Evolutionary conservation across 257 asterid species (phyloP).

Genomic region (Penstemon eatonii): DNA sequence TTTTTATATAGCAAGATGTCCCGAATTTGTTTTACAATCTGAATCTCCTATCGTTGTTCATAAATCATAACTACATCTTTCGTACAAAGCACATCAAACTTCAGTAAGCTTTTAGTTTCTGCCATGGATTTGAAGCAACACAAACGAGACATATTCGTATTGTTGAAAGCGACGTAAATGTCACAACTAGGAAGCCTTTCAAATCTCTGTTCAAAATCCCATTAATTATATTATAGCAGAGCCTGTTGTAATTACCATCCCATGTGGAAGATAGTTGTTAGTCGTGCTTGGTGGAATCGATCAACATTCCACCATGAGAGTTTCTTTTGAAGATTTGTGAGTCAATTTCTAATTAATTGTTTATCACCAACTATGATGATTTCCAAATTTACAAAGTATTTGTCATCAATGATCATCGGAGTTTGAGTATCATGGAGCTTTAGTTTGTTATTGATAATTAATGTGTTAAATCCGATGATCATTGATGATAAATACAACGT

Average conservation of each 20-base stretch:
- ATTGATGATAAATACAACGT: neutral
- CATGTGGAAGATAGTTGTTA: constrained; percentile 2
- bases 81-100: too few relatives aligned
- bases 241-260: neutral
- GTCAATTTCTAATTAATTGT: neutral
- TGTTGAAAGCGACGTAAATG: neutral
- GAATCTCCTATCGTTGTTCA: too few relatives aligned
- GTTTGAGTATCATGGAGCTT: neutral
- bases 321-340: neutral
- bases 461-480: neutral
- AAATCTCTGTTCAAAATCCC: neutral
- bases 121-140: too few relatives aligned
- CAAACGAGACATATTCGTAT: too few relatives aligned
- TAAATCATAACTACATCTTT: too few relatives aligned
- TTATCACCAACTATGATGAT: neutral
- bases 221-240: neutral
- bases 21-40: too few relatives aligned
- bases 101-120: too few relatives aligned
- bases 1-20: too few relatives aligned
- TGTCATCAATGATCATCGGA: neutral
- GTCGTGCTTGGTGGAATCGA: neutral
- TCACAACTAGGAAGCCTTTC: neutral
- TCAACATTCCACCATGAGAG: constrained; percentile 2
- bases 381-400: constrained; percentile 15
- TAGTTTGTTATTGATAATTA: constrained; percentile 7